Conservation (phyloP, 2,329 filamentous ascomycete species). For the Basipetospora chlamydospora region DNA sequence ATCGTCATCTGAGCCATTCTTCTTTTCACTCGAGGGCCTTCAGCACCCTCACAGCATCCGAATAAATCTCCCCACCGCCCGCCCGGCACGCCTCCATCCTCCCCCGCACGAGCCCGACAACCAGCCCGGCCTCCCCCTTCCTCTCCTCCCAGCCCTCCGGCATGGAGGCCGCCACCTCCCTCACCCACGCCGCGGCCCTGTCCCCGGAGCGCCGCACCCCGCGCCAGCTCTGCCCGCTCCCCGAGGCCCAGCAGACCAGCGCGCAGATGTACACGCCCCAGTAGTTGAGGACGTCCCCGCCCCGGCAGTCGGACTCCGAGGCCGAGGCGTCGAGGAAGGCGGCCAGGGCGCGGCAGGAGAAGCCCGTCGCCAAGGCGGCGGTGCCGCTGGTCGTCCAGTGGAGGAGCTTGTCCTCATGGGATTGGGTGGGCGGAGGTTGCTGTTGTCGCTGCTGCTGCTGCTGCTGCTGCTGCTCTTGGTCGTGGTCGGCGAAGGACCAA, state of each 20-base stretch:
- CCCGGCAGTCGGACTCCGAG: background rate
- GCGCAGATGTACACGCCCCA: constrained; percentile 43
- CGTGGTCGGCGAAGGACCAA: constrained; percentile 42
- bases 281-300: constrained; percentile 30
- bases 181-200: no score
- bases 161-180: no score
- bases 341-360: constrained; percentile 37
- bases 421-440: constrained; percentile 23
- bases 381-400: constrained; percentile 29
- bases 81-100: no score
- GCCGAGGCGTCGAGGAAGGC: constrained; percentile 23
- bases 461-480: constrained; percentile 14
- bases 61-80: no score
- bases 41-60: no score
- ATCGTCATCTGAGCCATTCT: no score
- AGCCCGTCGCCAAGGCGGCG: constrained; percentile 30
- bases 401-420: constrained; percentile 31
- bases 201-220: no score
- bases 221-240: no score
- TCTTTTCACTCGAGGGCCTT: no score
- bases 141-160: no score
- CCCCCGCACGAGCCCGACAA: no score
- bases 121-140: no score
- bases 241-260: constrained; percentile 41
- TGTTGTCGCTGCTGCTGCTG: constrained; percentile 12